Conservation (phyloP, 352 stramenopile species). For the Blastocystis sp. region DNA sequence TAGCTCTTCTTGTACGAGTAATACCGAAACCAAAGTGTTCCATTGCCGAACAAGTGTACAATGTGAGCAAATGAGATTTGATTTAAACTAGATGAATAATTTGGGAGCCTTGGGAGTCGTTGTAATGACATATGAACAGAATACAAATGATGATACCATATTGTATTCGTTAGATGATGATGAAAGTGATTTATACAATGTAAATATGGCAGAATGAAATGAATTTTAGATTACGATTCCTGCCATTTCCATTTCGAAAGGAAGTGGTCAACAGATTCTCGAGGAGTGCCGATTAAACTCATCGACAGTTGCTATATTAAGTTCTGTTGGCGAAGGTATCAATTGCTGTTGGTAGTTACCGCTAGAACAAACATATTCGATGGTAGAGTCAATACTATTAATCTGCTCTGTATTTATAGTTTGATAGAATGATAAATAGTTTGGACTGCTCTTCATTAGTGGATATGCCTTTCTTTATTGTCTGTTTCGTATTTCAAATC, state of each 20-base stretch:
- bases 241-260: background rate
- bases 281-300: background rate
- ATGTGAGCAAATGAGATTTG: background rate
- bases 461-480: background rate
- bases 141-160: background rate
- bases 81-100: background rate
- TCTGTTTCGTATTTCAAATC: background rate
- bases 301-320: background rate
- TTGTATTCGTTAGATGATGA: constrained; percentile 1
- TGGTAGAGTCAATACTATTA: background rate
- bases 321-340: background rate
- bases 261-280: background rate
- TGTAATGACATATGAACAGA: constrained; percentile 12
- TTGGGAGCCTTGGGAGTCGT: background rate
- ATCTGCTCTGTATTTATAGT: background rate
- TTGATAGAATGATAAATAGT: background rate
- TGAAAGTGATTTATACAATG: background rate
- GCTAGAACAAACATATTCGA: background rate
- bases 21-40: background rate
- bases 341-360: background rate
- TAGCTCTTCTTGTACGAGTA: constrained; percentile 13
- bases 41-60: constrained; percentile 8
- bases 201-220: background rate
- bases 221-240: constrained; percentile 31
- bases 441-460: background rate